Conservation (phyloP, 305 asterid species). For the Fraxinus dipetala region DNA sequence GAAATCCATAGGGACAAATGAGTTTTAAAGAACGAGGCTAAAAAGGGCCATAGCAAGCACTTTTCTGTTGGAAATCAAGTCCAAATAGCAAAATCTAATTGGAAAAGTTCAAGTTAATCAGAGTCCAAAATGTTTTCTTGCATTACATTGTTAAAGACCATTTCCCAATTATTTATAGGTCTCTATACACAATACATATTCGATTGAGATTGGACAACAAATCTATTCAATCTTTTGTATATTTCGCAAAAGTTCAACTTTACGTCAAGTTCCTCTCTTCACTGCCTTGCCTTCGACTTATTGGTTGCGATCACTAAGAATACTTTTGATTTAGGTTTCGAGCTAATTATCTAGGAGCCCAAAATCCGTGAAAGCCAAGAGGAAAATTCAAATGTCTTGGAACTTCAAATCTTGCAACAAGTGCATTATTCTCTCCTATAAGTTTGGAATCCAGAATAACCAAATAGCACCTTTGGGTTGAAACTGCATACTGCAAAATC, state of each 20-base stretch:
- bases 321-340: neutral
- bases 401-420: constrained; percentile 82
- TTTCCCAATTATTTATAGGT: neutral
- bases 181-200: neutral
- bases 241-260: too few species aligned
- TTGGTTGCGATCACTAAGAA: neutral
- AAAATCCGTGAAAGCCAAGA: constrained; percentile 91
- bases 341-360: constrained; percentile 41
- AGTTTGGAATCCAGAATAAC: constrained; percentile 60
- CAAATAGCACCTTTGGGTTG: constrained; percentile 77
- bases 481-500: constrained; percentile 75
- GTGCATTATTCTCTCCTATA: constrained; percentile 54
- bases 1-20: neutral
- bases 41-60: too few species aligned
- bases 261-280: too few species aligned
- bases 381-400: constrained; percentile 81
- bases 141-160: neutral
- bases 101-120: neutral
- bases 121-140: neutral
- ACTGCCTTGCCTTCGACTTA: neutral
- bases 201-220: neutral
- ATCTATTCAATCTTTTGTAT: neutral
- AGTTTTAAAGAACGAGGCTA: neutral
- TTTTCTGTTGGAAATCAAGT: too few species aligned
- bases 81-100: neutral